Base-by-base conservation (phyloP, 306 rosid species). In the Rubus idaeus region DNA sequence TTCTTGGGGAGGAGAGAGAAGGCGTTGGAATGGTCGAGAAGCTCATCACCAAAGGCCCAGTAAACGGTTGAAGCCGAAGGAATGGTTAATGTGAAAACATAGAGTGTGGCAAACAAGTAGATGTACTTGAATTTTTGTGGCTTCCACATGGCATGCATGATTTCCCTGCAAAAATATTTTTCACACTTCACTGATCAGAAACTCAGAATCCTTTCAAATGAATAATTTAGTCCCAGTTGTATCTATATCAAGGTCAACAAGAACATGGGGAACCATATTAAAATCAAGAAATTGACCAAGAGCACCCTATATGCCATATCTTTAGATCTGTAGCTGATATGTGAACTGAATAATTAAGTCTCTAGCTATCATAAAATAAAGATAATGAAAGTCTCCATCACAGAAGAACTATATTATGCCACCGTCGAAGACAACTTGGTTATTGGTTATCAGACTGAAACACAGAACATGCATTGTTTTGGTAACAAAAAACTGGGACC, bases 141-240 rank as follows among this genome's bases (percentile, higher is more conserved):
- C 90, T 92, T 96, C 99, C 99, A 96, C 99, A 96, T 96, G 58
- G 99, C 99, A 21, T 96, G 99, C 99, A 94, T 94, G 53, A 94
- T 94, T 79, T 94, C 98, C 66, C 98, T 94, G 96, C 53, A 82
- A 81, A 40, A 61, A 40, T 57, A 46, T 45, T 40, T 45, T 62
- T 71, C 74, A 74, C 13, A 75, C 13, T 80, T 49, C 30, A n/a
- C 9, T 40, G 23, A 58, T 16, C 46, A 68, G 56, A 68, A 55
- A 42, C 49, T 40, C 44, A 52, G 65, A 67, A 45, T 46, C 60
- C 68, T 5, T 53, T 53, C 46, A 55, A 68, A 67, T 14, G 51
- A 51, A 12, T 37, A 8, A 35, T 50, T 10, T 62, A 50, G 53
- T 23, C 5, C 70, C 37, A 61, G 46, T 46, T 61, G 50, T 21